A percentile compares a stretch with the other conserved stretches of the same genome.
Evolutionary conservation across 192 early-diverging fungal genomes (phyloP).

Genomic region (Coemansia sp.): DNA sequence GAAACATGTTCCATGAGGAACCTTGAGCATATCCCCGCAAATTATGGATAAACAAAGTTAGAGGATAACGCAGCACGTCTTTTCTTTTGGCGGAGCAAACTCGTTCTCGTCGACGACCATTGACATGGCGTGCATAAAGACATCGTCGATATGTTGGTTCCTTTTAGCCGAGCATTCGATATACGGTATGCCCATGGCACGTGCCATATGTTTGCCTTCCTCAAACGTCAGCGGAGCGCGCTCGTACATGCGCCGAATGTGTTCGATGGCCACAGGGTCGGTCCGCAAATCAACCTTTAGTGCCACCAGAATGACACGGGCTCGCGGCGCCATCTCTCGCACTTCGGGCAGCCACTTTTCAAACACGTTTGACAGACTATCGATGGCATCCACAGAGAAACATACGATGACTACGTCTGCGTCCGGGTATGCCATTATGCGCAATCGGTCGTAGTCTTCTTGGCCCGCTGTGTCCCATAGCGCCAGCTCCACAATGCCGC

Average conservation of each 20-base stretch:
- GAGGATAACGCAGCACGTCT: slow-evolving; percentile 34
- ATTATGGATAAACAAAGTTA: slow-evolving; percentile 8
- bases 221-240: slow-evolving; percentile 11
- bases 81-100: neutral
- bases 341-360: slow-evolving; percentile 47
- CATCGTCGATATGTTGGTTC: slow-evolving; percentile 27
- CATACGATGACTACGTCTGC: slow-evolving; percentile 93
- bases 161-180: slow-evolving; percentile 76
- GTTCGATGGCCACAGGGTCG: slow-evolving; percentile 25
- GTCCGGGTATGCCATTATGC: slow-evolving; percentile 88
- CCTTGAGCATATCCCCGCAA: neutral
- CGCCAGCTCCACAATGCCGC: slow-evolving; percentile 73
- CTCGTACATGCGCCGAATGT: slow-evolving; percentile 55
- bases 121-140: slow-evolving; percentile 49
- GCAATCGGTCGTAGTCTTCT: slow-evolving; percentile 95
- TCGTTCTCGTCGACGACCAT: slow-evolving; percentile 9
- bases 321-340: slow-evolving; percentile 15
- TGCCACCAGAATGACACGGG: slow-evolving; percentile 31
- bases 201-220: slow-evolving; percentile 65
- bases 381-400: slow-evolving; percentile 82
- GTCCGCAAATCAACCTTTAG: slow-evolving; percentile 52
- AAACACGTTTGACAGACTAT: slow-evolving; percentile 77
- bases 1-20: neutral
- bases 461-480: slow-evolving; percentile 98
- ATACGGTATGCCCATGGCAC: slow-evolving; percentile 69